Conservation (phyloP, 2,329 filamentous ascomycete genomes). For the Drechslerella stenobrocha region DNA sequence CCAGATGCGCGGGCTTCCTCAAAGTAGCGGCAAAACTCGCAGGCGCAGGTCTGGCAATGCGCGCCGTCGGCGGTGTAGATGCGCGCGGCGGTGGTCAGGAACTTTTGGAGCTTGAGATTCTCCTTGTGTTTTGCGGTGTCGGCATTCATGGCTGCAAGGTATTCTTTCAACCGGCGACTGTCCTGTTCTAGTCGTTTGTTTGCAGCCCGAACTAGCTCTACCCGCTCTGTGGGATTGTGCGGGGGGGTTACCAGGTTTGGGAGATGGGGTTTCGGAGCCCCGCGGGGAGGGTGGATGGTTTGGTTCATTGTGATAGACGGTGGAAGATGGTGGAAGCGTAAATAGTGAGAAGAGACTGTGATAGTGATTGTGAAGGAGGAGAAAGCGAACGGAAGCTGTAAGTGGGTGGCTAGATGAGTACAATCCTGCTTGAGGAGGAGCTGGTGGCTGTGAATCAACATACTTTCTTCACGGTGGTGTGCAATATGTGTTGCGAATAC, state of each 20-base stretch:
- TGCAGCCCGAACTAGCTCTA: constrained; percentile 7
- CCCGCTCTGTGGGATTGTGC: constrained; percentile 1
- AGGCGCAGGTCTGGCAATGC: background rate
- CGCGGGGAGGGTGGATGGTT: too few species aligned
- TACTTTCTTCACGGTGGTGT: too few species aligned
- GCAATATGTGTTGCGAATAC: too few species aligned
- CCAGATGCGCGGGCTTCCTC: background rate
- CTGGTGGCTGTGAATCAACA: too few species aligned
- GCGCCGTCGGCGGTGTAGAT: background rate
- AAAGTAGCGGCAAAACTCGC: background rate
- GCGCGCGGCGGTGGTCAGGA: background rate
- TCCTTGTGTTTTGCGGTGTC: constrained; percentile 16
- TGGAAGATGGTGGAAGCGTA: too few species aligned
- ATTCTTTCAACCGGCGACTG: constrained; percentile 6
- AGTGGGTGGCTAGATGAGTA: too few species aligned
- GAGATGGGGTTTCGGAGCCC: too few species aligned
- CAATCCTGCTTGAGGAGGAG: too few species aligned
- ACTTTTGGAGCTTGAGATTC: background rate
- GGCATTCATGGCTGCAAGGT: constrained; percentile 14
- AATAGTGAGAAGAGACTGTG: background rate
- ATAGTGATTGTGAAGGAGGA: too few species aligned
- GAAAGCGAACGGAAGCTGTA: too few species aligned
- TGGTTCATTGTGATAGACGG: background rate
- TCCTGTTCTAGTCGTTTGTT: constrained; percentile 2
- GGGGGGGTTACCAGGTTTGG: background rate